A percentile compares a stretch with the other conserved stretches of the same genome.
phyloP scores from a whole-genome alignment of 129 eudicot genomes.

The Deinandra increscens region DNA sequence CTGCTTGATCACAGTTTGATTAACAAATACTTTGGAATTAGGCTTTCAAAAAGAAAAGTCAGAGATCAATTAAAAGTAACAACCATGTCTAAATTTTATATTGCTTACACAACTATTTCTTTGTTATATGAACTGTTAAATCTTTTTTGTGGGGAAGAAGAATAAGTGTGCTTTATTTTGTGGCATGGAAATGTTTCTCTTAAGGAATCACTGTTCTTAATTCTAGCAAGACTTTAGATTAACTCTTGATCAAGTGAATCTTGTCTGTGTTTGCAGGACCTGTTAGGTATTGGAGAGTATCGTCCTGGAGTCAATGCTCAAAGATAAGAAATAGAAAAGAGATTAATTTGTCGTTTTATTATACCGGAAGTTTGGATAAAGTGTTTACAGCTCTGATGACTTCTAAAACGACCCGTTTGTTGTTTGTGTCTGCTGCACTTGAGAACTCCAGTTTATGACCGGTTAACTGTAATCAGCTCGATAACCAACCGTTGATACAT shows the following conservation, averaged over 20 bases:
- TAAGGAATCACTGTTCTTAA: not conserved
- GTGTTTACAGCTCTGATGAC: constrained; percentile 1
- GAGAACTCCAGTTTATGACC: not conserved
- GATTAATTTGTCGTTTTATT: not conserved
- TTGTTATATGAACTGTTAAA: too few relatives aligned
- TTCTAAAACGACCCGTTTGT: not conserved
- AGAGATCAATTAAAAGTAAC: not conserved
- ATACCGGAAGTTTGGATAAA: not conserved
- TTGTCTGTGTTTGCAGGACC: constrained; percentile 54
- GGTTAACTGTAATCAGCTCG: not conserved
- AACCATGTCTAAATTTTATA: not conserved
- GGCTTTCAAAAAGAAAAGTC: not conserved
- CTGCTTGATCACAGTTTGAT: constrained; percentile 1
- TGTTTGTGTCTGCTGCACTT: not conserved
- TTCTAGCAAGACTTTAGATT: not conserved
- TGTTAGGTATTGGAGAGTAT: constrained; percentile 86
- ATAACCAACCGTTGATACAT: not conserved
- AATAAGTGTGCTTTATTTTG: not conserved
- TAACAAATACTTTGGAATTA: not conserved
- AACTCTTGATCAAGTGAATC: constrained; percentile 8
- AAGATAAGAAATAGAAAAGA: constrained; percentile 22
- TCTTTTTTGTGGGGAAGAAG: too few relatives aligned
- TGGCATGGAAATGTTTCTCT: not conserved
- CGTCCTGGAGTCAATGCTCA: constrained; percentile 62
- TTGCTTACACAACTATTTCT: not conserved